Evolutionary conservation across 78 protist species (phyloP).

Genomic region (Dictyostelium intermedium): DNA sequence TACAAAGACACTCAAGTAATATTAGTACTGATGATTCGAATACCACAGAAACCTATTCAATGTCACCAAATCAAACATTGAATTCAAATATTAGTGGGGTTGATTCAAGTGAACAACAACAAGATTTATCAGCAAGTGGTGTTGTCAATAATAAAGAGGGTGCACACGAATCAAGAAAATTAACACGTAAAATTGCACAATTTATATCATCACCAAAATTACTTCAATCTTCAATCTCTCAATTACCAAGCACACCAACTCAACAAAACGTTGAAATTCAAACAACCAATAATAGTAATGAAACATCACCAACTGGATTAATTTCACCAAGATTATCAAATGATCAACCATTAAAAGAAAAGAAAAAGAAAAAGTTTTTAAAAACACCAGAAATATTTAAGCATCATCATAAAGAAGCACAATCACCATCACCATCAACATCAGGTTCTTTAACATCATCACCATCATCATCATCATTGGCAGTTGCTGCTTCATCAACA

Average conservation of each 20-base stretch:
- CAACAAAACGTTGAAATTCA: background rate
- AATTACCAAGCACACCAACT: constrained; percentile 13
- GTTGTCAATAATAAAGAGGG: background rate
- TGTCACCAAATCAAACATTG: constrained; percentile 8
- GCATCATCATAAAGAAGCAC: background rate
- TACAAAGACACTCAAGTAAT: constrained; percentile 49
- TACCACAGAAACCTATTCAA: background rate
- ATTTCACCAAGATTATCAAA: background rate
- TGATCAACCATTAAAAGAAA: background rate
- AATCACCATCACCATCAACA: background rate
- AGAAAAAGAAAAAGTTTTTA: constrained; percentile 12
- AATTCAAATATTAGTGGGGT: background rate
- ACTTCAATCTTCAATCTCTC: background rate
- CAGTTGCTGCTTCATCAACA: background rate
- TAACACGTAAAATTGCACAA: constrained; percentile 29
- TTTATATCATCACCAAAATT: constrained; percentile 26
- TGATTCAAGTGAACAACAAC: background rate
- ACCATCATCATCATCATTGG: background rate
- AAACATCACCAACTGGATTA: background rate
- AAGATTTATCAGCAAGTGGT: background rate
- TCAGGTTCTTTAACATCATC: background rate
- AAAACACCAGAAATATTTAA: constrained; percentile 11
- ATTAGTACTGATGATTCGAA: constrained; percentile 26
- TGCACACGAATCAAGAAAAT: background rate
- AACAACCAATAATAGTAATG: background rate